Evolutionary conservation across 2,329 filamentous ascomycete genomes (phyloP).

Genomic region (Hypoxylon sp.): DNA sequence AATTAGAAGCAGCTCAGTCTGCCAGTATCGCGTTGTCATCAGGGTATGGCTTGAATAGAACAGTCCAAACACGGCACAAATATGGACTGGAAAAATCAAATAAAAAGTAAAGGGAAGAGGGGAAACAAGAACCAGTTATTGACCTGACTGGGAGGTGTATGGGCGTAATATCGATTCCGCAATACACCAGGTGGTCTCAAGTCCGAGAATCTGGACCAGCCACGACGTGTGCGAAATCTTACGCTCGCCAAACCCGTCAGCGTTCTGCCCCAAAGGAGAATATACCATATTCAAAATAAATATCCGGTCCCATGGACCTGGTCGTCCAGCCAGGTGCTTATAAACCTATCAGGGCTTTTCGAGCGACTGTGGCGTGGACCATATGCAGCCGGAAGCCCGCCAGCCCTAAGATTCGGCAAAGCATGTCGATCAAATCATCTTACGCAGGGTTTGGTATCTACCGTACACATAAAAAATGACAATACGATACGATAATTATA

Average conservation of each 20-base stretch:
- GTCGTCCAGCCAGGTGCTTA: slow-evolving; percentile 62
- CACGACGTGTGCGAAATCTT: slow-evolving; percentile 61
- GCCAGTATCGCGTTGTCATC: background rate
- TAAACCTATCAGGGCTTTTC: slow-evolving; percentile 58
- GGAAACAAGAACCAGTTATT: background rate
- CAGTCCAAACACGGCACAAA: background rate
- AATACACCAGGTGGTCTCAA: slow-evolving; percentile 60
- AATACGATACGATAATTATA: background rate
- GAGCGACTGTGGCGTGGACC: slow-evolving; percentile 51
- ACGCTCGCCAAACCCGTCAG: slow-evolving; percentile 8
- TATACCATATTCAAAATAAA: background rate
- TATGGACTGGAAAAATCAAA: background rate
- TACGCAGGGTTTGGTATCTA: slow-evolving; percentile 9
- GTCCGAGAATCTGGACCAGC: slow-evolving; percentile 57
- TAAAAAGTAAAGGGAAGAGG: background rate
- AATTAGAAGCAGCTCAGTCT: slow-evolving; percentile 4
- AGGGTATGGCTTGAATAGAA: background rate
- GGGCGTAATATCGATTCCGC: slow-evolving; percentile 60
- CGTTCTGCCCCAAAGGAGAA: no score
- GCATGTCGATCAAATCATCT: slow-evolving; percentile 38
- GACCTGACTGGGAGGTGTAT: slow-evolving; percentile 58
- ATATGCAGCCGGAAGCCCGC: slow-evolving; percentile 34
- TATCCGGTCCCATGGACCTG: slow-evolving; percentile 50
- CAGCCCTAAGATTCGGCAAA: slow-evolving; percentile 34
- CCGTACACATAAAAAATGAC: background rate